phyloP scores from a whole-genome alignment of 352 stramenopile genomes.

The Phytophthora chlamydospora region DNA sequence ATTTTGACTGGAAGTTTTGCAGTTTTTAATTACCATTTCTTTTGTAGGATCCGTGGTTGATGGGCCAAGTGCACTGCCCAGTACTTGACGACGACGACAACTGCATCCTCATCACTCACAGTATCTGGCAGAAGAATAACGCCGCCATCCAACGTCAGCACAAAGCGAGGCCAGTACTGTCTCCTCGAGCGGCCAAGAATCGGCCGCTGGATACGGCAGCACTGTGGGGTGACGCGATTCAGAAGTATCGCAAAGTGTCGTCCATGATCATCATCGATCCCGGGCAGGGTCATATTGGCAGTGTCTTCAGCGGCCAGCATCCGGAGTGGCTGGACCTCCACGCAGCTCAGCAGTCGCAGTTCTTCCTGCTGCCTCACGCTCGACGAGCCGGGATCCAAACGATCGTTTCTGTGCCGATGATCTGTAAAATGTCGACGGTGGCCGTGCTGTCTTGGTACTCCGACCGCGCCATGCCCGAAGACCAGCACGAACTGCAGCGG shows the following conservation, averaged over 20 bases:
- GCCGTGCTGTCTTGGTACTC: slow-evolving; percentile 86
- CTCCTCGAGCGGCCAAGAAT: slow-evolving; percentile 25
- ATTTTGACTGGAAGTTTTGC: background rate
- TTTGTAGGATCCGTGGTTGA: slow-evolving; percentile 63
- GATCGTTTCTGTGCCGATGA: slow-evolving; percentile 77
- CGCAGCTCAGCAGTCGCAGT: slow-evolving; percentile 59
- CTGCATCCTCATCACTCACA: slow-evolving; percentile 71
- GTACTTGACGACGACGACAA: slow-evolving; percentile 62
- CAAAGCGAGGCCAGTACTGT: slow-evolving; percentile 24
- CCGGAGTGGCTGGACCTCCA: slow-evolving; percentile 70
- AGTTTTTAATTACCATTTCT: slow-evolving; percentile 3
- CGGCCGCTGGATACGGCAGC: slow-evolving; percentile 35
- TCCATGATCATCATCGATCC: slow-evolving; percentile 80
- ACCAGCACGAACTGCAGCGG: slow-evolving; percentile 64
- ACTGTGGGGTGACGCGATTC: slow-evolving; percentile 56
- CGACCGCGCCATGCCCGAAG: slow-evolving; percentile 54
- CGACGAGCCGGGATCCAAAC: slow-evolving; percentile 70
- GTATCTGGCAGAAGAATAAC: slow-evolving; percentile 71
- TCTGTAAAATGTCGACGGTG: slow-evolving; percentile 83
- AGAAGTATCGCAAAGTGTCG: slow-evolving; percentile 76
- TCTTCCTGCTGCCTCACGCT: slow-evolving; percentile 77
- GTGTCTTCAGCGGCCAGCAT: slow-evolving; percentile 74
- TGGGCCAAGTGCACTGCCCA: slow-evolving; percentile 79
- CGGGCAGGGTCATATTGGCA: slow-evolving; percentile 74
- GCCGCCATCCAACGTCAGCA: background rate